A percentile compares a stretch with the other conserved stretches of the same genome.
These are phyloP conservation scores for Cytospora mali DNA, from an alignment of 2,329 filamentous ascomycete genomes.

Conservation along the genomic window DNA sequence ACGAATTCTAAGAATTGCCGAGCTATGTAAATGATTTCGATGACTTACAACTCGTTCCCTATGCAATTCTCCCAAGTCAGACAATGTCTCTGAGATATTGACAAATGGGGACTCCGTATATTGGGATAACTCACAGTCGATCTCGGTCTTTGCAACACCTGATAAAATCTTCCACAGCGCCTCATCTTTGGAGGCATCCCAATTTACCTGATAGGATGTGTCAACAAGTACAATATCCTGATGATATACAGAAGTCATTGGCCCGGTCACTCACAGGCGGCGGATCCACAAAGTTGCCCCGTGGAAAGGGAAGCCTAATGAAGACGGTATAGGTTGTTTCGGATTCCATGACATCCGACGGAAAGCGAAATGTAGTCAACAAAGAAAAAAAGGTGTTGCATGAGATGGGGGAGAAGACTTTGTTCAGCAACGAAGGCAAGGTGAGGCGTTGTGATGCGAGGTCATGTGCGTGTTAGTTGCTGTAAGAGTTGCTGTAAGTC, in stretches of 20 bases:
- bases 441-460: not conserved
- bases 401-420: not conserved
- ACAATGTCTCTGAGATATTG: slow-evolving; percentile 20
- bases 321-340: slow-evolving; percentile 73
- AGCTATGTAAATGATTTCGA: slow-evolving; percentile 20
- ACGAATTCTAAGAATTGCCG: not conserved
- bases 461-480: not conserved
- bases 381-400: not conserved
- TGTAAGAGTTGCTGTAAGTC: slow-evolving; percentile 15
- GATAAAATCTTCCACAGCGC: slow-evolving; percentile 89
- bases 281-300: slow-evolving; percentile 88
- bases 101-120: not conserved
- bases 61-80: slow-evolving; percentile 7
- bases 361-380: not conserved
- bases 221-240: not conserved
- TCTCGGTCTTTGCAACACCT: slow-evolving; percentile 76
- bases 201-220: slow-evolving; percentile 67
- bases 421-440: not conserved
- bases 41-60: slow-evolving; percentile 77
- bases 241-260: not conserved
- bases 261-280: slow-evolving; percentile 64
- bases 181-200: slow-evolving; percentile 85
- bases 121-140: slow-evolving; percentile 69
- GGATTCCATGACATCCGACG: slow-evolving; percentile 36
- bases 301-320: slow-evolving; percentile 84